These are phyloP conservation scores for Colletotrichum destructivum DNA, from an alignment of 2,329 filamentous ascomycete genomes.

Conservation along the genomic window DNA sequence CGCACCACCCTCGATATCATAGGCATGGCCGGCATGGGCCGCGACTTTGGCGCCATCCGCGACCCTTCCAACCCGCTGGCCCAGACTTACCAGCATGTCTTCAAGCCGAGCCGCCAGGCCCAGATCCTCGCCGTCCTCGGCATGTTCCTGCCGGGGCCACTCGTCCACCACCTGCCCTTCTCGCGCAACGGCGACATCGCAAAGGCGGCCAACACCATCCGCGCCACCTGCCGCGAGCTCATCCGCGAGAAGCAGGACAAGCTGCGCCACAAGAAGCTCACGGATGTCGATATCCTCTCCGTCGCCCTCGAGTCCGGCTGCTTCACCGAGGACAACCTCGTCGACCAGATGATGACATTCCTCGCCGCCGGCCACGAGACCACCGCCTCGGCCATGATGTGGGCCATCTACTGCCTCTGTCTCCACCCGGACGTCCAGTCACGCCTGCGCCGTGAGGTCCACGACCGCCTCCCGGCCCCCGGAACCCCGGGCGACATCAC, in stretches of 20 bases:
- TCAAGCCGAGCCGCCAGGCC: slow-evolving; percentile 66
- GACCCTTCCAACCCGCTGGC: slow-evolving; percentile 74
- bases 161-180: slow-evolving; percentile 77
- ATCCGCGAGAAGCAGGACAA: slow-evolving; percentile 78
- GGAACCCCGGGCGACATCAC: slow-evolving; percentile 59
- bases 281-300: slow-evolving; percentile 82
- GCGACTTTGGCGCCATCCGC: slow-evolving; percentile 77
- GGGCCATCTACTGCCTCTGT: slow-evolving; percentile 80
- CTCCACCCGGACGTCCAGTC: slow-evolving; percentile 75
- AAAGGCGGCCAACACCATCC: slow-evolving; percentile 71
- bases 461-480: slow-evolving; percentile 69
- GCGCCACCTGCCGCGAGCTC: slow-evolving; percentile 76
- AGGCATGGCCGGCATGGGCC: slow-evolving; percentile 78
- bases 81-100: slow-evolving; percentile 69
- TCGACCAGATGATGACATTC: slow-evolving; percentile 93
- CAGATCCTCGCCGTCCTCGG: slow-evolving; percentile 71
- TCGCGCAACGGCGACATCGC: slow-evolving; percentile 78
- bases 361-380: slow-evolving; percentile 88
- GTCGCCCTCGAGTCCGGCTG: slow-evolving; percentile 83
- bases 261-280: slow-evolving; percentile 61
- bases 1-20: slow-evolving; percentile 83
- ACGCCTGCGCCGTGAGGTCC: slow-evolving; percentile 78
- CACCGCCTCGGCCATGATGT: slow-evolving; percentile 82
- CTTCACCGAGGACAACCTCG: slow-evolving; percentile 84
- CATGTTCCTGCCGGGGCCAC: slow-evolving; percentile 74